Conservation (phyloP, 2,329 filamentous ascomycete genomes). For the Hymenoscyphus fructigenus region DNA sequence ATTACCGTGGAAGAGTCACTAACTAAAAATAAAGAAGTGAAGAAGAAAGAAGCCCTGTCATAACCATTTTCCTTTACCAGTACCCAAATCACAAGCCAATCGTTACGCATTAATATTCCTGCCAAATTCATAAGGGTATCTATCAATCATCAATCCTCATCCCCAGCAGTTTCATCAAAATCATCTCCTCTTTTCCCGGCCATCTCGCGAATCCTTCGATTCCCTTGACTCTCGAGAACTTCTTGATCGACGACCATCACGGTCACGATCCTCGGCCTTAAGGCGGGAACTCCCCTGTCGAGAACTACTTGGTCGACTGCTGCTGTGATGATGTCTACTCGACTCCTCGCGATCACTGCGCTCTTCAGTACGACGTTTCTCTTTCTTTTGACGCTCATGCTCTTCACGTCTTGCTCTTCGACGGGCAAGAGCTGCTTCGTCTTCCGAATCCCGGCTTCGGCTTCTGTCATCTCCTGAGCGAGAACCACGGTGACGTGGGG, state of each 20-base stretch:
- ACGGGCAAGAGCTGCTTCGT: constrained; percentile 4
- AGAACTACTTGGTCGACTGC: constrained; percentile 4
- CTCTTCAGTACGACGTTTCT: constrained; percentile 8
- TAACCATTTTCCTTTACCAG: no score
- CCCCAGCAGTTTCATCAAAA: background rate
- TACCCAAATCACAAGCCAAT: background rate
- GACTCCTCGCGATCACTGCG: background rate
- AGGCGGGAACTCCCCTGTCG: constrained; percentile 2
- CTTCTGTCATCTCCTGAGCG: background rate
- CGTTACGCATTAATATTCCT: background rate
- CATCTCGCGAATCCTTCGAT: constrained; percentile 7
- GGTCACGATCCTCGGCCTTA: constrained; percentile 7
- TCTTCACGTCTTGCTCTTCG: constrained; percentile 7
- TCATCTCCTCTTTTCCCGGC: constrained; percentile 8
- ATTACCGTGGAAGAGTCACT: no score
- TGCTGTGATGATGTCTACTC: constrained; percentile 4
- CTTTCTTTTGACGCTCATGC: constrained; percentile 7
- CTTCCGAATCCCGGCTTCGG: constrained; percentile 3
- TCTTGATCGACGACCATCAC: constrained; percentile 6
- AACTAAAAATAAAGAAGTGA: no score
- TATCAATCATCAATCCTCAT: background rate
- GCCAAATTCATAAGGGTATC: background rate
- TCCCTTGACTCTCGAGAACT: constrained; percentile 10
- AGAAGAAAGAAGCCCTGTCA: no score
- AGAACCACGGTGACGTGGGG: background rate